Percentiles rank a stretch among this genome's conserved stretches.
Evolutionary conservation across 306 rosid species (phyloP).

Genomic region (Macrotyloma uniflorum): DNA sequence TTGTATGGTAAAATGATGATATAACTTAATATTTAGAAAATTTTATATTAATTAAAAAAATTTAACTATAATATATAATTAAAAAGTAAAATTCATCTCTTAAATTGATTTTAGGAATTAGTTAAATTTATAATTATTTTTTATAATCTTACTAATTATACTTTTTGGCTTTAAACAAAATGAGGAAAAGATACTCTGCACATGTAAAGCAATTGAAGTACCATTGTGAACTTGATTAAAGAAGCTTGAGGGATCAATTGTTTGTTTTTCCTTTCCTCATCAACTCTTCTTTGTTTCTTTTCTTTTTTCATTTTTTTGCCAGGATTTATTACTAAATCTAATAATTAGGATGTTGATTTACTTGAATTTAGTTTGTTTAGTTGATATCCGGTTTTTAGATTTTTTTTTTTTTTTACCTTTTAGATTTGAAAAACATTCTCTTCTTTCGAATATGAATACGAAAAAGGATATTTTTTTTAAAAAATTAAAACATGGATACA

Average conservation of each 20-base stretch:
- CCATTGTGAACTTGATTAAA: too few species aligned
- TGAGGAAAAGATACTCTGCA: background rate
- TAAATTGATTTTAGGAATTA: too few species aligned
- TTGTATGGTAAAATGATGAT: too few species aligned
- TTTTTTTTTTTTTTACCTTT: background rate
- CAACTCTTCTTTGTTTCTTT: background rate
- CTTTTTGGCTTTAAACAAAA: background rate
- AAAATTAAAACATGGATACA: too few species aligned
- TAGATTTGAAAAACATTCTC: background rate
- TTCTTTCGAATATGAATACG: background rate
- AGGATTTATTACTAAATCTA: background rate
- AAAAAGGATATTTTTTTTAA: too few species aligned
- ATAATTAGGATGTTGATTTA: background rate
- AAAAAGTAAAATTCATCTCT: too few species aligned
- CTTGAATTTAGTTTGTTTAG: background rate
- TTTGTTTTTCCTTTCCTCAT: background rate
- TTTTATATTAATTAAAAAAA: too few species aligned
- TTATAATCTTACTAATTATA: too few species aligned
- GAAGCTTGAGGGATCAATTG: background rate
- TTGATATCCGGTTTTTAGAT: background rate
- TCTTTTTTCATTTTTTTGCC: background rate
- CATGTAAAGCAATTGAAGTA: too few species aligned
- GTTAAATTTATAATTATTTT: too few species aligned
- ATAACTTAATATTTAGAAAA: too few species aligned
- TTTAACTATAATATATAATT: too few species aligned